A percentile compares a stretch with the other conserved stretches of the same genome.
Conservation (phyloP, 345 rosid species). For the sweet orange (Citrus sinensis) region DVS_A1.0 CM039162.1:2441501-2442000, state of each 20-base stretch:
- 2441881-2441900: not conserved
- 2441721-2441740: not conserved
- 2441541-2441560: not conserved
- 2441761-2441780: not conserved
- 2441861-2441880: not conserved
- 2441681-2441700: conserved; percentile 5
- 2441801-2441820: not conserved
- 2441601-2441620: not conserved
- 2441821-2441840: conserved; percentile 33
- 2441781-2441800: conserved; percentile 8
- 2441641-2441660: conserved; percentile 7
- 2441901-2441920: not conserved
- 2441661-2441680: conserved; percentile 19
- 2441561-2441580: not conserved
- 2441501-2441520: conserved; percentile 5
- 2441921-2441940: conserved; percentile 42
- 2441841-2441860: conserved; percentile 7
- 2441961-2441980: conserved; percentile 13
- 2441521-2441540: conserved; percentile 20
- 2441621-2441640: conserved; percentile 12
- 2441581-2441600: conserved; percentile 1
- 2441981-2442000: not conserved
- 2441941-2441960: conserved; percentile 27
- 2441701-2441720: conserved; percentile 17
- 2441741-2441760: not conserved